Conservation (phyloP, 2,329 filamentous ascomycete genomes). For the Curvularia hawaiiensis region DNA sequence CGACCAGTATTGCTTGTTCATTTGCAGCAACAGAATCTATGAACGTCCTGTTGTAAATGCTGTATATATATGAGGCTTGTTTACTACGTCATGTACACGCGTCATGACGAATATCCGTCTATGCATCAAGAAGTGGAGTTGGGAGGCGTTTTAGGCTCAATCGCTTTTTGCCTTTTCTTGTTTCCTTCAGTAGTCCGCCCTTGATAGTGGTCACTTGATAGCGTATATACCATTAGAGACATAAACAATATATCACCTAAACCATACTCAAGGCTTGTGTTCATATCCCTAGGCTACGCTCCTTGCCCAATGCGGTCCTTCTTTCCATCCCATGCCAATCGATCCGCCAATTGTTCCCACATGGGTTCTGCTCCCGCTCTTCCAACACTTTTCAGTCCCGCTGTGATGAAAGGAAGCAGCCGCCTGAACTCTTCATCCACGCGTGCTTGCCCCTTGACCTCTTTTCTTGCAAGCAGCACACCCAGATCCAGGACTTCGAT, state of each 20-base stretch:
- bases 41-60: background rate
- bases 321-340: slow-evolving; percentile 59
- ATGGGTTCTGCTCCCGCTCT: slow-evolving; percentile 72
- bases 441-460: slow-evolving; percentile 47
- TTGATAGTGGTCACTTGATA: background rate
- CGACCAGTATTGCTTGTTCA: background rate
- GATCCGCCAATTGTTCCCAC: slow-evolving; percentile 84
- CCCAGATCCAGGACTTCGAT: slow-evolving; percentile 78
- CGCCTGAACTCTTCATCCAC: slow-evolving; percentile 68
- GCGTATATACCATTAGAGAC: slow-evolving; percentile 14
- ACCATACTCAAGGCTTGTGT: background rate
- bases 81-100: background rate
- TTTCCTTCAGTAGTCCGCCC: background rate
- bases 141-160: background rate
- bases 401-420: slow-evolving; percentile 71
- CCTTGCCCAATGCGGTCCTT: background rate
- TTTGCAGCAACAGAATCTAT: too few species aligned
- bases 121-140: background rate
- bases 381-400: slow-evolving; percentile 75
- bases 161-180: background rate
- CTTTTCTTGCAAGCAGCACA: slow-evolving; percentile 68
- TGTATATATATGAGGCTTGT: background rate
- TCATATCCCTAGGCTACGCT: background rate
- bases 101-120: background rate
- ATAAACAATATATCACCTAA: background rate